These are phyloP conservation scores for Dentipellis fragilis DNA, from an alignment of 768 basidiomycete genomes.

Conservation along the genomic window DNA sequence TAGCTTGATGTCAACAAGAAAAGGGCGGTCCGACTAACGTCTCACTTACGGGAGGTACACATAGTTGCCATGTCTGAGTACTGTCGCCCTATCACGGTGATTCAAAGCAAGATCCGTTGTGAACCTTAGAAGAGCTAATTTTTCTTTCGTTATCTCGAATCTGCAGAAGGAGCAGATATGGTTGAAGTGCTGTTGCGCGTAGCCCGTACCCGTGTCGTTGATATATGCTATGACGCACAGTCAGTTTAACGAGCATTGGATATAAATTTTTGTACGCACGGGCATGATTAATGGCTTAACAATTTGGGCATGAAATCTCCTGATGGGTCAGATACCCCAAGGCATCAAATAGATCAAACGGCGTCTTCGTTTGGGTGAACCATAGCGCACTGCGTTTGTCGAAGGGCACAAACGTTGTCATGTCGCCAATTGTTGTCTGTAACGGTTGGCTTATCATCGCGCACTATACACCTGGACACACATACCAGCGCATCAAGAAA, in stretches of 20 bases:
- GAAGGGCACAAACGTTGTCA: constrained; percentile 5
- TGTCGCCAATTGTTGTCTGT: constrained; percentile 11
- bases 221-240: constrained; percentile 25
- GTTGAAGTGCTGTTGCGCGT: constrained; percentile 32
- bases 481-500: neutral
- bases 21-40: neutral
- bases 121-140: constrained; percentile 31
- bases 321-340: constrained; percentile 14
- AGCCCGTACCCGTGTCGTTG: constrained; percentile 32
- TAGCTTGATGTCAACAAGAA: neutral
- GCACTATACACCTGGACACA: neutral
- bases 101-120: constrained; percentile 25
- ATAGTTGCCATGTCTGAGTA: constrained; percentile 8
- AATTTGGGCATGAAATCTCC: constrained; percentile 26
- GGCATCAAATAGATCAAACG: constrained; percentile 27
- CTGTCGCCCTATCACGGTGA: constrained; percentile 8
- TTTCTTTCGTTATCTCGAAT: constrained; percentile 29
- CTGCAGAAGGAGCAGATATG: constrained; percentile 27
- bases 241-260: neutral
- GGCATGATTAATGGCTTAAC: constrained; percentile 17
- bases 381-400: constrained; percentile 4
- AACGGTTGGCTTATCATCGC: neutral
- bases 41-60: constrained; percentile 24
- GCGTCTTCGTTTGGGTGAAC: constrained; percentile 12
- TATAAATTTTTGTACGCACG: constrained; percentile 19